These are phyloP conservation scores for Coriaria nepalensis DNA, from an alignment of 306 rosid species.

Conservation along the genomic window DNA sequence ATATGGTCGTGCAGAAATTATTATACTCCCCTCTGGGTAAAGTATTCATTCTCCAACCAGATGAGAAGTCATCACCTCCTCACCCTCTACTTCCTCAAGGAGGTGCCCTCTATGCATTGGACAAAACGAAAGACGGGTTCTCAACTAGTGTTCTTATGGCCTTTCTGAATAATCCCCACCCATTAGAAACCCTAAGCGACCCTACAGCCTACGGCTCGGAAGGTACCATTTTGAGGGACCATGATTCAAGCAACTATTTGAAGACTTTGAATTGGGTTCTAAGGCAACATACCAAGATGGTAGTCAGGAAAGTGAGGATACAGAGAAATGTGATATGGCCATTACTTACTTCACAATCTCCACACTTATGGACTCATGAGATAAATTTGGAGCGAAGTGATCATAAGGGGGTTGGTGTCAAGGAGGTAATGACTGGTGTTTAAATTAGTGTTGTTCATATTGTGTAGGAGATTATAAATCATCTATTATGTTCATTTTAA, in stretches of 20 bases:
- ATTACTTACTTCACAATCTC: slow-evolving; percentile 47
- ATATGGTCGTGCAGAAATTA: slow-evolving; percentile 39
- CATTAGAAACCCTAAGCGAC: slow-evolving; percentile 73
- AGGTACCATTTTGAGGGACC: slow-evolving; percentile 75
- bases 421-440: slow-evolving; percentile 52
- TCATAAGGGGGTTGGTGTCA: slow-evolving; percentile 12
- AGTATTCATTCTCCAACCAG: slow-evolving; percentile 70
- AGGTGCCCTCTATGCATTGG: slow-evolving; percentile 47
- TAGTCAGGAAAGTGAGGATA: slow-evolving; percentile 22
- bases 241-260: slow-evolving; percentile 77
- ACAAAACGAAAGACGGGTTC: slow-evolving; percentile 37
- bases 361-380: slow-evolving; percentile 53
- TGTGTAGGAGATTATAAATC: not conserved
- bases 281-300: slow-evolving; percentile 29
- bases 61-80: slow-evolving; percentile 62
- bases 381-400: slow-evolving; percentile 21
- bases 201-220: slow-evolving; percentile 85
- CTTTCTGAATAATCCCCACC: slow-evolving; percentile 75
- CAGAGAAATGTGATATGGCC: slow-evolving; percentile 49
- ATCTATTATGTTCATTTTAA: not conserved
- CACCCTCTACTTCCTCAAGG: slow-evolving; percentile 69
- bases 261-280: slow-evolving; percentile 55
- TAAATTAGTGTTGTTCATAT: slow-evolving; percentile 4
- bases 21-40: slow-evolving; percentile 73
- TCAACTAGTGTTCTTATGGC: slow-evolving; percentile 38